A percentile compares a stretch with the other conserved stretches of the same genome.
Conservation (phyloP, 352 stramenopile species). For the Pythium monospermum region DNA sequence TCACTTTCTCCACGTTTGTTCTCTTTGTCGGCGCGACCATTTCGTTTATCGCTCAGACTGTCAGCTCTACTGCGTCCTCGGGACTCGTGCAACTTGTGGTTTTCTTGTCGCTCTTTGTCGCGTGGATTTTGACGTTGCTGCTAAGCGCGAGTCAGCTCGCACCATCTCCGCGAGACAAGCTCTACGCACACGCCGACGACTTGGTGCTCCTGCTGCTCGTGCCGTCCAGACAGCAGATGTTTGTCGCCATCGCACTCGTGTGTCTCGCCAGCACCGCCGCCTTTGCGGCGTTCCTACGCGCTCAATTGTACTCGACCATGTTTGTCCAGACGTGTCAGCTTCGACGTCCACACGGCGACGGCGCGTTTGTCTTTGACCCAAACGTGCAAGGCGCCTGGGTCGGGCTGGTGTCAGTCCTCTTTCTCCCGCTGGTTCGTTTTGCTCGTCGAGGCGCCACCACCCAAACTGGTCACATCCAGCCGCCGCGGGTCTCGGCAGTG, state of each 20-base stretch:
- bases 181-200: constrained; percentile 29
- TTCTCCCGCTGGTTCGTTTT: constrained; percentile 6
- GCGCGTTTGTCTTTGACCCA: constrained; percentile 30
- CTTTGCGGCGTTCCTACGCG: constrained; percentile 59
- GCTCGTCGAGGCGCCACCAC: constrained; percentile 1
- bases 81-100: constrained; percentile 14
- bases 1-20: constrained; percentile 10
- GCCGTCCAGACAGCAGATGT: constrained; percentile 25
- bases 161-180: constrained; percentile 28
- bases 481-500: constrained; percentile 15
- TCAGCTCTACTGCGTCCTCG: neutral
- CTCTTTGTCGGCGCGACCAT: constrained; percentile 4
- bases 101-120: constrained; percentile 26
- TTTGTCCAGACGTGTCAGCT: constrained; percentile 66
- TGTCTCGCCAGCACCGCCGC: constrained; percentile 27
- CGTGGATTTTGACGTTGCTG: constrained; percentile 42
- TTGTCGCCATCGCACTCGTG: constrained; percentile 16
- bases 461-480: neutral
- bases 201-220: constrained; percentile 21
- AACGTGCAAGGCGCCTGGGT: constrained; percentile 30
- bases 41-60: constrained; percentile 2
- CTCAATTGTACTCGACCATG: constrained; percentile 65
- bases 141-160: constrained; percentile 39
- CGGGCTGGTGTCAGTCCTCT: constrained; percentile 12
- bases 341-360: constrained; percentile 24